Evolutionary conservation across 2,329 filamentous ascomycete genomes (phyloP).

Genomic region (Fusarium multiceps): DNA sequence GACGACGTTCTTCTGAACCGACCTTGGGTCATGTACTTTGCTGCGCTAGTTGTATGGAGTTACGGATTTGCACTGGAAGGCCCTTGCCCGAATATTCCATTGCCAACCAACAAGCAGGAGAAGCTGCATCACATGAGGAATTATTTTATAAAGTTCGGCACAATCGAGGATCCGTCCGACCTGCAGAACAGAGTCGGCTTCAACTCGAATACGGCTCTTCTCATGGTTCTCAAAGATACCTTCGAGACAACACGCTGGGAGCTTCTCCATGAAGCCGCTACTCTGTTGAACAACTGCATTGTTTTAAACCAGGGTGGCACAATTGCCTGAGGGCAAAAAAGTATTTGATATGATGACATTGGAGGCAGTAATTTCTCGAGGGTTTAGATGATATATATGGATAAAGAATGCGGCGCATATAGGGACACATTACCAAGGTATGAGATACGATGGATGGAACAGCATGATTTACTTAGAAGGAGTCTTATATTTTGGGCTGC

Average conservation of each 20-base stretch:
- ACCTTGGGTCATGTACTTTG: conserved; percentile 96
- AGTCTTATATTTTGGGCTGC: conserved; percentile 32
- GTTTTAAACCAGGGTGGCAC: conserved; percentile 50
- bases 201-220: conserved; percentile 83
- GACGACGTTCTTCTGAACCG: conserved; percentile 92
- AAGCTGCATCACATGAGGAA: conserved; percentile 81
- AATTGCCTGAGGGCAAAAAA: conserved; percentile 30
- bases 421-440: conserved; percentile 7
- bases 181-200: conserved; percentile 78
- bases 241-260: conserved; percentile 91
- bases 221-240: conserved; percentile 83
- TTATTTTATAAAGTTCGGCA: conserved; percentile 79
- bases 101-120: conserved; percentile 70
- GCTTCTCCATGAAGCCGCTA: conserved; percentile 86
- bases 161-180: conserved; percentile 79
- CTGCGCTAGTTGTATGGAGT: conserved; percentile 91
- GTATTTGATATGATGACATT: not conserved
- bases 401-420: conserved; percentile 21
- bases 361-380: not conserved
- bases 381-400: not conserved
- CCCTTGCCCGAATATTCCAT: conserved; percentile 65
- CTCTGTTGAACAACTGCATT: conserved; percentile 84
- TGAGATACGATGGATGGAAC: conserved; percentile 22
- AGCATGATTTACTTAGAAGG: conserved; percentile 32
- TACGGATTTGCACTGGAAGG: conserved; percentile 94